Conservation (phyloP, 768 basidiomycete genomes). For the Lepiota venenata region DNA sequence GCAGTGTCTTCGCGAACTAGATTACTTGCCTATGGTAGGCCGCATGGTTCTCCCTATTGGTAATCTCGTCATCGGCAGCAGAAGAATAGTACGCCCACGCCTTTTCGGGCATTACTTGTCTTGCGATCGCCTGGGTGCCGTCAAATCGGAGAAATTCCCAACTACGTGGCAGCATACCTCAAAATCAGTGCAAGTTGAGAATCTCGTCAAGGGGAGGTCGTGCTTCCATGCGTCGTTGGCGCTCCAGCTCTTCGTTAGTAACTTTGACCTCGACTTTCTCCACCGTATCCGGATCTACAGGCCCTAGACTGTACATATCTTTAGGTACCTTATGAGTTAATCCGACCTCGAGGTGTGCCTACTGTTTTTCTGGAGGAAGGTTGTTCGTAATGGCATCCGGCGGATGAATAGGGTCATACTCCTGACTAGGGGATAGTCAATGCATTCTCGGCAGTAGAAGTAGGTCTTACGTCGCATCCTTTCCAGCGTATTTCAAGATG, state of each 20-base stretch:
- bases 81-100: constrained; percentile 98
- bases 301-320: constrained; percentile 49
- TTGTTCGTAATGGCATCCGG: constrained; percentile 76
- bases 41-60: constrained; percentile 82
- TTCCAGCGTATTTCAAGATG: constrained; percentile 85
- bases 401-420: constrained; percentile 90
- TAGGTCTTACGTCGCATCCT: constrained; percentile 74
- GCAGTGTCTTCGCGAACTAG: not conserved
- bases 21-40: constrained; percentile 78
- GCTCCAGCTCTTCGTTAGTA: constrained; percentile 68
- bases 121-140: constrained; percentile 67
- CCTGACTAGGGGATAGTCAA: constrained; percentile 41
- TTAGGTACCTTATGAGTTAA: too few species aligned
- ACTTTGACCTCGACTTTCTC: constrained; percentile 59
- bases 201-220: constrained; percentile 77
- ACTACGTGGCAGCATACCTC: constrained; percentile 48
- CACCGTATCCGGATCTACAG: constrained; percentile 66
- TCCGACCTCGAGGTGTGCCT: constrained; percentile 17
- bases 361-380: constrained; percentile 85
- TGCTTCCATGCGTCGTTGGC: constrained; percentile 55
- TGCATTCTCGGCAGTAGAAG: not conserved
- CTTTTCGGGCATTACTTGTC: constrained; percentile 74
- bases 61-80: constrained; percentile 96
- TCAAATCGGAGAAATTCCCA: not conserved
- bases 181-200: constrained; percentile 91